Base-by-base conservation (phyloP, 768 basidiomycete genomes). In the Mycena olivaceomarginata region DNA sequence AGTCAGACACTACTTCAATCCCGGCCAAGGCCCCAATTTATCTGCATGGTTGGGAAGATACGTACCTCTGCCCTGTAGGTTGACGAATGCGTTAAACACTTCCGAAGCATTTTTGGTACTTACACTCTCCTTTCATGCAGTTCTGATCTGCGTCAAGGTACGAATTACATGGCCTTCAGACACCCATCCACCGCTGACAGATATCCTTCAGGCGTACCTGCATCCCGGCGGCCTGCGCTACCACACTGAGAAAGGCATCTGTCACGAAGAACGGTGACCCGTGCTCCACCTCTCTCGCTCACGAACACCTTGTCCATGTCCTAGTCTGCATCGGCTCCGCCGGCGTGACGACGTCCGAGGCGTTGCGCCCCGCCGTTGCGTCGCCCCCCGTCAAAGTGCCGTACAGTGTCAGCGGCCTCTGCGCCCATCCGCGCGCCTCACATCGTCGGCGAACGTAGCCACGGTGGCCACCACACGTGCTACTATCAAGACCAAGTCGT, bases 171-270 rank as follows among this genome's bases (percentile, higher is more conserved):
- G 18, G 1, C 11, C 37, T 43, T 20, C 56, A 8, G 43, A 10
- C 22, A 2, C 18, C 15, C 40, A 13, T 11, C 4, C 41, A 22
- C 25, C 39, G 16, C 51, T 59, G 65, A 67, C 51, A 1, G 9
- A 51, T 18, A 3, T 51, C 22, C 64, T 37, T 31, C 80, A 93
- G 89, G 84, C 90, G 39, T 94, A 94, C 80, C 88, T 93, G 53
- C 93, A 93, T 82, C 89, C 92, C 10, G 94, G 93, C 77, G 93
- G 94, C 12, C 85, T 94, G 62, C 92, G 92, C 82, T 93, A 94
- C 79, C 93, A 94, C 79, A 83, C 92, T 66, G 91, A 92, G 79
- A 93, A 92, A 80, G 93, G 93, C 15, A 93, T 91, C 3, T 94
- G 89, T 86, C 74, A 85, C 89, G 53, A 88, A 88, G 53, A 78